These are phyloP conservation scores for Mycena polygramma DNA, from an alignment of 768 basidiomycete species.

Conservation along the genomic window DNA sequence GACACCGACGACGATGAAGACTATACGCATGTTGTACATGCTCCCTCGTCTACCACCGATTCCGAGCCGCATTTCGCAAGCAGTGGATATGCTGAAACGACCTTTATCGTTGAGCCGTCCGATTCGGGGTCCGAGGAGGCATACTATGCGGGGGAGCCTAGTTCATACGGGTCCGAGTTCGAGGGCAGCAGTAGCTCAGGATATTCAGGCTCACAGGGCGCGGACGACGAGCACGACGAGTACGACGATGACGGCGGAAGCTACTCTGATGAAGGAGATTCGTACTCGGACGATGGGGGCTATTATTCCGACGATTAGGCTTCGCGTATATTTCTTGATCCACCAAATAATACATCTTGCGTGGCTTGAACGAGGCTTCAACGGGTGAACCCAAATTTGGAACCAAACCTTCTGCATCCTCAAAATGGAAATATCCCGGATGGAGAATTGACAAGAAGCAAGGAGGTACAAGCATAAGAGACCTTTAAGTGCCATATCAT, in stretches of 20 bases:
- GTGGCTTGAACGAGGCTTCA: too few species aligned
- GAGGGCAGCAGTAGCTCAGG: constrained; percentile 12
- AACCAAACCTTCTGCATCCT: not conserved
- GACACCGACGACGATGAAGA: constrained; percentile 21
- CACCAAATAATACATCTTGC: too few species aligned
- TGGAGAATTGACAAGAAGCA: not conserved
- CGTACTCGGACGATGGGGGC: constrained; percentile 27
- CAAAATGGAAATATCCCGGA: constrained; percentile 18
- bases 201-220: constrained; percentile 23
- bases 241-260: constrained; percentile 22
- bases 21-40: not conserved
- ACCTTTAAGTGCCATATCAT: too few species aligned
- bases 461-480: too few species aligned
- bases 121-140: constrained; percentile 32
- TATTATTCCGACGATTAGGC: constrained; percentile 26
- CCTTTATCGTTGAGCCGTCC: constrained; percentile 26
- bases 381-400: not conserved
- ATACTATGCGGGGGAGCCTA: constrained; percentile 16
- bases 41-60: constrained; percentile 8
- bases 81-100: constrained; percentile 22
- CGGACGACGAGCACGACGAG: constrained; percentile 24
- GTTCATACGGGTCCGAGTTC: constrained; percentile 17
- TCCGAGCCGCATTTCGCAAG: constrained; percentile 13
- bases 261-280: constrained; percentile 30
- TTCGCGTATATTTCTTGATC: not conserved